phyloP scores from a whole-genome alignment of 805 yeast genomes.

The Kuraishia piskuri region DNA sequence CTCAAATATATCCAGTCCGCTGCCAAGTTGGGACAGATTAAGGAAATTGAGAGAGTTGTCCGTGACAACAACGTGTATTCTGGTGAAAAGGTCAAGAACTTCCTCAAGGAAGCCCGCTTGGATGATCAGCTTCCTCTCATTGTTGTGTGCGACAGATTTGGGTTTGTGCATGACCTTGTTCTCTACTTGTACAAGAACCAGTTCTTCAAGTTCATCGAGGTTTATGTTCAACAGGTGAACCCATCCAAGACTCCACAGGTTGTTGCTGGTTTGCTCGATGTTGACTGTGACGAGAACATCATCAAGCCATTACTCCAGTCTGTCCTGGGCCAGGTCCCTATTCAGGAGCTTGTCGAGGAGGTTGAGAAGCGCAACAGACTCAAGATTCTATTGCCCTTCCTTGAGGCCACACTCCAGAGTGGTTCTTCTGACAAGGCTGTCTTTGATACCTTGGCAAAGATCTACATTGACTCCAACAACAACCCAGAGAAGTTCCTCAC shows the following conservation, averaged over 20 bases:
- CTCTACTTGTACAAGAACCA: conserved; percentile 92
- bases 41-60: conserved; percentile 93
- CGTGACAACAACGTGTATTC: conserved; percentile 91
- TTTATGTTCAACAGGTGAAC: conserved; percentile 95
- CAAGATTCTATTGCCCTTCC: conserved; percentile 84
- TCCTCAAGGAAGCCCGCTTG: conserved; percentile 85
- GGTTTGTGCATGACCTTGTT: conserved; percentile 88
- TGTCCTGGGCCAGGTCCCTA: conserved; percentile 91
- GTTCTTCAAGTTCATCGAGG: conserved; percentile 93
- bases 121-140: conserved; percentile 95
- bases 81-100: conserved; percentile 96
- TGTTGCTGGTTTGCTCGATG: conserved; percentile 91
- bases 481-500: conserved; percentile 94
- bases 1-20: conserved; percentile 95
- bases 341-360: conserved; percentile 80
- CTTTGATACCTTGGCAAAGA: conserved; percentile 91
- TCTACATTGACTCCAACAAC: conserved; percentile 95
- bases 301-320: conserved; percentile 74
- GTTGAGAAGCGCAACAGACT: conserved; percentile 95
- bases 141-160: conserved; percentile 89
- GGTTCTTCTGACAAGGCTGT: conserved; percentile 89
- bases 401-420: conserved; percentile 77
- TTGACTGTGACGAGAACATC: conserved; percentile 90
- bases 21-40: conserved; percentile 78
- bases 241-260: conserved; percentile 96